phyloP scores from a whole-genome alignment of 371 early-diverging fungal species.

The Zopfochytrium polystomum region DNA sequence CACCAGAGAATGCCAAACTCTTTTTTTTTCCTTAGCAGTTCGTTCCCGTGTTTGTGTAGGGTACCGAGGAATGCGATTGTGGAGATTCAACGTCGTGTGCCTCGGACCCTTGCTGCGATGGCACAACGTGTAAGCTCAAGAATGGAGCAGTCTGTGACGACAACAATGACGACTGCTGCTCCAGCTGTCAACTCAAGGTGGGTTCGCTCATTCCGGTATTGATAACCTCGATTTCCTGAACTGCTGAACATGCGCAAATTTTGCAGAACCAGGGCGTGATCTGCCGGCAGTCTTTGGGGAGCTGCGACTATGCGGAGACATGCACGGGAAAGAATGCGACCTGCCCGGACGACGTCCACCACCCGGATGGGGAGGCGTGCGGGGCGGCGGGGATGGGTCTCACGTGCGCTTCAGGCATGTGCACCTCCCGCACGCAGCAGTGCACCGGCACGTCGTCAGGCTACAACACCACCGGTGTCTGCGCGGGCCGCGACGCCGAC shows the following conservation, averaged over 20 bases:
- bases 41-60: no score
- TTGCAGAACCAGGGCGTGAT: constrained; percentile 50
- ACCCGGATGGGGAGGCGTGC: constrained; percentile 69
- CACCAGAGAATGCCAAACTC: neutral
- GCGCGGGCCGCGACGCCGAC: constrained; percentile 25
- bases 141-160: constrained; percentile 76
- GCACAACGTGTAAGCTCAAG: constrained; percentile 75
- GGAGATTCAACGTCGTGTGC: constrained; percentile 69
- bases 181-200: constrained; percentile 62
- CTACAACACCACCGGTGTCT: constrained; percentile 20
- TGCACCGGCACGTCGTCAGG: constrained; percentile 45
- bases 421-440: constrained; percentile 74
- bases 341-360: constrained; percentile 73
- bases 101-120: constrained; percentile 78
- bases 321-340: constrained; percentile 71
- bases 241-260: no score
- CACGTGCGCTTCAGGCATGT: constrained; percentile 81
- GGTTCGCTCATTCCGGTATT: neutral
- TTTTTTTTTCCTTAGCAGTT: no score
- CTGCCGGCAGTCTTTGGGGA: constrained; percentile 71
- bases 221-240: neutral
- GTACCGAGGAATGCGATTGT: constrained; percentile 89
- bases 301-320: constrained; percentile 76
- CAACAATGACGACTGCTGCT: constrained; percentile 79
- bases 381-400: constrained; percentile 27